A percentile compares a stretch with the other conserved stretches of the same genome.
Evolutionary conservation across 148 eudicot species (phyloP).

Genomic region (Oxyria digyna): DNA sequence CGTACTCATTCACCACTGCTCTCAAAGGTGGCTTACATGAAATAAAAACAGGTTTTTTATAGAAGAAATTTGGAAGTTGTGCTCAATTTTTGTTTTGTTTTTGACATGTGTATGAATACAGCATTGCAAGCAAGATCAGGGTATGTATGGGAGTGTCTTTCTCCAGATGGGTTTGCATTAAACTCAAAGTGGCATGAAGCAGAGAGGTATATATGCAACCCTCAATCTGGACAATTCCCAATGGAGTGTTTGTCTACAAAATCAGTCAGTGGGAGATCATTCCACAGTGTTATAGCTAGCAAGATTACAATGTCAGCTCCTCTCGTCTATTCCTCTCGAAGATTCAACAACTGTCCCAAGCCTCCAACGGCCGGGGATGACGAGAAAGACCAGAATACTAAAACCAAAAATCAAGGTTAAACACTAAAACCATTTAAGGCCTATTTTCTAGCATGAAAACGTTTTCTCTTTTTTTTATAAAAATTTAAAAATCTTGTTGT

Average conservation of each 20-base stretch:
- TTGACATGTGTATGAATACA: conserved; percentile 15
- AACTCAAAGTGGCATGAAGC: conserved; percentile 96
- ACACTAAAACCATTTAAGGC: neutral
- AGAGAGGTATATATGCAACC: conserved; percentile 84
- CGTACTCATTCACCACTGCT: conserved; percentile 86
- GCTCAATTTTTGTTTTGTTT: neutral
- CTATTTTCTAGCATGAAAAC: neutral
- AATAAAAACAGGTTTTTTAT: neutral
- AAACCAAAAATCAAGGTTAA: neutral
- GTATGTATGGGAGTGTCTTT: conserved; percentile 58
- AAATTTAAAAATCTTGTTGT: neutral
- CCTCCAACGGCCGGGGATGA: conserved; percentile 7
- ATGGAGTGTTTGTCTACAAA: conserved; percentile 88
- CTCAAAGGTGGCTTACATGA: conserved; percentile 52
- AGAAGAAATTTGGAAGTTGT: too few relatives aligned
- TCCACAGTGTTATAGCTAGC: conserved; percentile 35
- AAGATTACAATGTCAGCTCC: conserved; percentile 91
- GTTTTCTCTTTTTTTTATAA: neutral
- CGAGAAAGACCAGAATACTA: conserved; percentile 8
- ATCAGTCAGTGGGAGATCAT: conserved; percentile 63
- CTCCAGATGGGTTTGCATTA: conserved; percentile 68
- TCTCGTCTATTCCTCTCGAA: conserved; percentile 45
- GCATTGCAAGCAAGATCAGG: conserved; percentile 79
- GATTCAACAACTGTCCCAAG: conserved; percentile 10
- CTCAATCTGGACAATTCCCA: conserved; percentile 84